Percentiles rank a stretch among this genome's conserved stretches.
These are phyloP conservation scores for Cicer chorassanicum DNA, from an alignment of 306 rosid genomes.

Conservation along the genomic window DNA sequence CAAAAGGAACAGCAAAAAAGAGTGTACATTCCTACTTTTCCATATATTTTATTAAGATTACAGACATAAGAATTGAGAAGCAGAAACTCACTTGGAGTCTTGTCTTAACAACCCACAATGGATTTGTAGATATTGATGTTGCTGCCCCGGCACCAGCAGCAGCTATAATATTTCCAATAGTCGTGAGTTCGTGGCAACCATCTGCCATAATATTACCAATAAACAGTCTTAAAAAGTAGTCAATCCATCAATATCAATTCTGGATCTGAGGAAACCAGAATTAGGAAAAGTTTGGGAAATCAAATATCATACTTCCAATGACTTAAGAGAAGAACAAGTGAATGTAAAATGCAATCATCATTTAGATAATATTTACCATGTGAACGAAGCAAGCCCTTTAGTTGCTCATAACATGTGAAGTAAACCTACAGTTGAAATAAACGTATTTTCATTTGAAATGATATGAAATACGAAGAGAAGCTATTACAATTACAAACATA, in stretches of 20 bases:
- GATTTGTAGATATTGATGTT: slow-evolving; percentile 85
- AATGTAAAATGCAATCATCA: slow-evolving; percentile 20
- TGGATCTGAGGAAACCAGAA: slow-evolving; percentile 35
- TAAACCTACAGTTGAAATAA: slow-evolving; percentile 72
- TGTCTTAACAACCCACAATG: slow-evolving; percentile 98
- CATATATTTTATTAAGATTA: slow-evolving; percentile 2
- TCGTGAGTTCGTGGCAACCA: slow-evolving; percentile 60
- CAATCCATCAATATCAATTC: slow-evolving; percentile 20
- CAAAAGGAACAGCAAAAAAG: not conserved
- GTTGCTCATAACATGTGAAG: slow-evolving; percentile 86
- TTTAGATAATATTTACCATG: slow-evolving; percentile 59
- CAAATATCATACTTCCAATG: slow-evolving; percentile 2
- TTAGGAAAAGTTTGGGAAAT: not conserved
- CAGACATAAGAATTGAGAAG: slow-evolving; percentile 38
- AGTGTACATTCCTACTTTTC: not conserved
- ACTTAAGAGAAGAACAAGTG: slow-evolving; percentile 33
- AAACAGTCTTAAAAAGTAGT: slow-evolving; percentile 19
- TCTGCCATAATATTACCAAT: slow-evolving; percentile 45
- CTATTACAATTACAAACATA: slow-evolving; percentile 37
- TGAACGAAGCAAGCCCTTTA: slow-evolving; percentile 73
- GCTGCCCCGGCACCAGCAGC: slow-evolving; percentile 98
- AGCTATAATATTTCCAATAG: slow-evolving; percentile 73
- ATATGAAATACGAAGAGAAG: slow-evolving; percentile 32
- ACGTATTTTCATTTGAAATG: slow-evolving; percentile 42
- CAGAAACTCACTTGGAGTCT: slow-evolving; percentile 85